phyloP scores from a whole-genome alignment of 2,329 filamentous ascomycete genomes.

The Pestalotiopsis fici region DNA sequence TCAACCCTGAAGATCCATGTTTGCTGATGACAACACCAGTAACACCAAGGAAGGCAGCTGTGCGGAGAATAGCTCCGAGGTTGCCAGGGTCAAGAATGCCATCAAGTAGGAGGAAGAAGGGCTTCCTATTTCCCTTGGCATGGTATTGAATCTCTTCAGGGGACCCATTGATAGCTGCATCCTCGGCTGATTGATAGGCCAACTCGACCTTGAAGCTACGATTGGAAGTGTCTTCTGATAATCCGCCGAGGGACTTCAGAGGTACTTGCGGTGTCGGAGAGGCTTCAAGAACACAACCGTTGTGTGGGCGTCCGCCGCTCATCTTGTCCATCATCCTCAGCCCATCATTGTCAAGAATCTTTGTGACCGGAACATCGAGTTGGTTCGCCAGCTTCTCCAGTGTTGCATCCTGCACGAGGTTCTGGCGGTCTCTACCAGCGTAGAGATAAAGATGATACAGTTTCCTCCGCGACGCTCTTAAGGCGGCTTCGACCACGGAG shows the following conservation, averaged over 20 bases:
- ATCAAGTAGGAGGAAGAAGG: slow-evolving; percentile 74
- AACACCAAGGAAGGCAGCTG: slow-evolving; percentile 87
- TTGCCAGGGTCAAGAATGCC: slow-evolving; percentile 86
- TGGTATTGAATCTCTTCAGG: slow-evolving; percentile 46
- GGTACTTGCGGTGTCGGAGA: slow-evolving; percentile 78
- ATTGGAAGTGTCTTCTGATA: slow-evolving; percentile 43
- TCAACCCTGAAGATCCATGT: slow-evolving; percentile 72
- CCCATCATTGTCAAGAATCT: slow-evolving; percentile 58
- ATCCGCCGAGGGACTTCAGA: slow-evolving; percentile 56
- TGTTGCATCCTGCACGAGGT: slow-evolving; percentile 42
- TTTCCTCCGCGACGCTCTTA: slow-evolving; percentile 67
- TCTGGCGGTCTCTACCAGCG: slow-evolving; percentile 55
- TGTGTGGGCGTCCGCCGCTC: slow-evolving; percentile 81
- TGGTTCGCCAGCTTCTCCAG: slow-evolving; percentile 48
- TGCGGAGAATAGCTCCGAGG: slow-evolving; percentile 84
- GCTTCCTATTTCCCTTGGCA: slow-evolving; percentile 53
- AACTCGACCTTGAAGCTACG: slow-evolving; percentile 61
- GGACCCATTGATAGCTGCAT: slow-evolving; percentile 71
- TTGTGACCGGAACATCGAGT: slow-evolving; percentile 54
- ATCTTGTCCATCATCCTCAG: slow-evolving; percentile 79
- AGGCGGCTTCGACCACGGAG: slow-evolving; percentile 77
- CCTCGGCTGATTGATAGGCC: slow-evolving; percentile 72
- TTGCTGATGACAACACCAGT: slow-evolving; percentile 79
- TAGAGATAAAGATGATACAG: slow-evolving; percentile 86
- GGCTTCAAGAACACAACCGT: slow-evolving; percentile 84